Evolutionary conservation across 2,329 filamentous ascomycete genomes (phyloP).

Genomic region (Bipolaris gigantea): DNA sequence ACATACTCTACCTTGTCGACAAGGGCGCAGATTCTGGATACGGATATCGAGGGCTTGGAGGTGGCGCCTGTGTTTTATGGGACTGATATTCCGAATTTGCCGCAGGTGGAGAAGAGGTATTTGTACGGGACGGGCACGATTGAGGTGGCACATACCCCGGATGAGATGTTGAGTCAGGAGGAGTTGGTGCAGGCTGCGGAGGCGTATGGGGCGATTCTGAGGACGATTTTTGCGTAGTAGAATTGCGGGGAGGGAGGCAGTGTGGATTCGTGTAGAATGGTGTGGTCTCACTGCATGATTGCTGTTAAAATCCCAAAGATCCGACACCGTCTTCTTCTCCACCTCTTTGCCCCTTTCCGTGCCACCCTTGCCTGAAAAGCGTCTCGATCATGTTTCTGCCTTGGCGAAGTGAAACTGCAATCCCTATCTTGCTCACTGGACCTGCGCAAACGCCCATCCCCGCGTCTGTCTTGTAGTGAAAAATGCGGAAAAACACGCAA

Average conservation of each 20-base stretch:
- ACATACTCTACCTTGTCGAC: conserved; percentile 14
- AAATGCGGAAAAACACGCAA: no score
- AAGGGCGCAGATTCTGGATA: conserved; percentile 23
- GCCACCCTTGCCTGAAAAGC: no score
- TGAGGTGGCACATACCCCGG: conserved; percentile 27
- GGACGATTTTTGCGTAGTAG: conserved; percentile 20
- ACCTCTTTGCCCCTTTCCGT: no score
- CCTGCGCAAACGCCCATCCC: no score
- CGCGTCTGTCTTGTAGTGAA: no score
- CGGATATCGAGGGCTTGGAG: conserved; percentile 27
- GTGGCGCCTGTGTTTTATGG: conserved; percentile 30
- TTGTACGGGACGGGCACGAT: conserved; percentile 28
- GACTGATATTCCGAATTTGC: conserved; percentile 29
- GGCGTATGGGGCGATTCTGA: conserved; percentile 27
- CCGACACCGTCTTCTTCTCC: no score
- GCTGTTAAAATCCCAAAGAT: no score
- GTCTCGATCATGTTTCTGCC: no score
- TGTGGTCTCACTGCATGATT: background rate
- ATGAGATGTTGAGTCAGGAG: conserved; percentile 25
- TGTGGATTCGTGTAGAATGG: no score
- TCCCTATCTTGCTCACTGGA: no score
- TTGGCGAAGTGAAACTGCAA: no score
- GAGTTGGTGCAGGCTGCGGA: conserved; percentile 28
- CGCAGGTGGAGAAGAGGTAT: conserved; percentile 27
- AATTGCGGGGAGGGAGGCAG: no score